Conservation (phyloP, 306 rosid species). For the Quercus gilva region DNA sequence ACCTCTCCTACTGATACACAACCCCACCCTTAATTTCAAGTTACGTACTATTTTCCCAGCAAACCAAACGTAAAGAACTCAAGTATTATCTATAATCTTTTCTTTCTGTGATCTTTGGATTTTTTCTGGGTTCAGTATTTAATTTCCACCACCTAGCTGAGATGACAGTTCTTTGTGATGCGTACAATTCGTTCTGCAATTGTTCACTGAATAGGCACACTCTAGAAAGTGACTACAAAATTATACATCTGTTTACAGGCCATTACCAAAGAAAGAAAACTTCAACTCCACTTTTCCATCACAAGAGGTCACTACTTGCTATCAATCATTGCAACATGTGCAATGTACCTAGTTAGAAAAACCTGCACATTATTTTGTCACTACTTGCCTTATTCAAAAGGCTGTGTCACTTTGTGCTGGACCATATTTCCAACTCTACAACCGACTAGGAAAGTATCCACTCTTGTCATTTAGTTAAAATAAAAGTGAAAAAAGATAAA, state of each 20-base stretch:
- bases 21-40: background rate
- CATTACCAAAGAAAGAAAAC: background rate
- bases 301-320: background rate
- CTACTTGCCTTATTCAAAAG: background rate
- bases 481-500: no score
- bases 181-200: background rate
- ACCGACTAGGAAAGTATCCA: no score
- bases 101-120: background rate
- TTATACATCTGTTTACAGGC: background rate
- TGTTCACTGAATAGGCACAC: background rate
- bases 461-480: no score
- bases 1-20: background rate
- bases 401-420: background rate
- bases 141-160: no score
- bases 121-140: no score
- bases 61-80: background rate
- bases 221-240: background rate
- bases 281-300: background rate
- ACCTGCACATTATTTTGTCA: background rate
- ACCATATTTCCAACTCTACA: no score
- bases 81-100: background rate
- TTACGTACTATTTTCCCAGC: background rate
- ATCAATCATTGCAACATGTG: background rate
- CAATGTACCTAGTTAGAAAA: background rate
- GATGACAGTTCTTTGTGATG: background rate